phyloP scores from a whole-genome alignment of 805 yeast genomes.

The Dipodascopsis uninucleata region DNA sequence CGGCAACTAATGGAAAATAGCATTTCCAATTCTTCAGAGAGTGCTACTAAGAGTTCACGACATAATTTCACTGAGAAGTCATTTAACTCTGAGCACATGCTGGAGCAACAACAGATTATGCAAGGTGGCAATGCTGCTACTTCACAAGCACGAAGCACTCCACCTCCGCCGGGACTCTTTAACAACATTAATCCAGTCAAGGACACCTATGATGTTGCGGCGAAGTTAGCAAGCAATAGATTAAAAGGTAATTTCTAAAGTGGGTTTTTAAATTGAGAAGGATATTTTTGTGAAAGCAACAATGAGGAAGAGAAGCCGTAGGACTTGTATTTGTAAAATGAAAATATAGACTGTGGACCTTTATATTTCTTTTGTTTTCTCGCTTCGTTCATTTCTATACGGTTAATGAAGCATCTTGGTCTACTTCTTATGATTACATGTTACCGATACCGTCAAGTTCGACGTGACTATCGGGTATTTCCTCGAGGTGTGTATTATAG shows the following conservation, averaged over 20 bases:
- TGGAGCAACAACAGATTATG: constrained; percentile 36
- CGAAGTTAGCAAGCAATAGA: constrained; percentile 13
- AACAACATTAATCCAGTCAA: constrained; percentile 25
- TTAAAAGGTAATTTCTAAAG: constrained; percentile 19
- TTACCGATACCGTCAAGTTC: no score
- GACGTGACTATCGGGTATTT: no score
- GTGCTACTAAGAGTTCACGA: constrained; percentile 11
- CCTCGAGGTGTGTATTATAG: no score
- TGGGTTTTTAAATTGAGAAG: no score
- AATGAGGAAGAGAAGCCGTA: no score
- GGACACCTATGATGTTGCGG: constrained; percentile 18
- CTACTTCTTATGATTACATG: no score
- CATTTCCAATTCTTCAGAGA: constrained; percentile 1
- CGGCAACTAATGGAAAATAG: neutral
- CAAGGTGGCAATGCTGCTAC: constrained; percentile 19
- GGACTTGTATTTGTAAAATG: no score
- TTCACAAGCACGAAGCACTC: constrained; percentile 38
- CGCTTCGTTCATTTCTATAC: no score
- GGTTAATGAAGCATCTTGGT: no score
- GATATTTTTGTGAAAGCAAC: no score
- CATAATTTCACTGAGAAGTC: constrained; percentile 13
- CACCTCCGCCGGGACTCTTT: constrained; percentile 74
- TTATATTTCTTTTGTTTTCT: no score
- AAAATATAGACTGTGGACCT: no score
- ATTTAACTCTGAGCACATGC: constrained; percentile 17